Evolutionary conservation across 2,329 filamentous ascomycete species (phyloP).

Genomic region (Exophiala lecanii-corni): DNA sequence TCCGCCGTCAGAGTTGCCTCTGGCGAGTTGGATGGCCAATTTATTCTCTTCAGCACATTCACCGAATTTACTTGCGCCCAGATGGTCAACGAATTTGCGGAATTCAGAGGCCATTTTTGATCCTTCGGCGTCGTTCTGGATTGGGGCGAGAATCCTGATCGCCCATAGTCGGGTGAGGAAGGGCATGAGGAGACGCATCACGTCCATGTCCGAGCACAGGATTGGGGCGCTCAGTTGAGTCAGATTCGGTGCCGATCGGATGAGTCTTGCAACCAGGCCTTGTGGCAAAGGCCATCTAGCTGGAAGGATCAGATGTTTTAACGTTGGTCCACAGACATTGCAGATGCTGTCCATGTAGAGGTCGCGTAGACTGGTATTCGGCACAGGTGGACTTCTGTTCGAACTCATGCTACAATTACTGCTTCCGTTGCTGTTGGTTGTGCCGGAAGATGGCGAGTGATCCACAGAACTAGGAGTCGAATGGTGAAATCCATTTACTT

Average conservation of each 20-base stretch:
- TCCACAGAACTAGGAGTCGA: constrained; percentile 10
- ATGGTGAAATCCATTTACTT: constrained; percentile 1
- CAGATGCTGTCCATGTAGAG: constrained; percentile 51
- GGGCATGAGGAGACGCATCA: constrained; percentile 22
- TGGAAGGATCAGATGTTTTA: constrained; percentile 54
- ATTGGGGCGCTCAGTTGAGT: constrained; percentile 55
- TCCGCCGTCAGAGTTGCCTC: not conserved
- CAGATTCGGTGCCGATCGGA: constrained; percentile 52
- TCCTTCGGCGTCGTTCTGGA: constrained; percentile 9
- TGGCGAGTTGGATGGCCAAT: not conserved
- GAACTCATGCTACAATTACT: constrained; percentile 1
- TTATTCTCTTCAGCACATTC: constrained; percentile 10
- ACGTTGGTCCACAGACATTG: constrained; percentile 45
- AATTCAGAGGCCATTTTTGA: not conserved
- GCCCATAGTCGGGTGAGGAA: constrained; percentile 30
- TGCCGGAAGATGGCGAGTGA: constrained; percentile 28
- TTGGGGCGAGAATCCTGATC: constrained; percentile 39
- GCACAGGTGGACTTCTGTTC: constrained; percentile 23
- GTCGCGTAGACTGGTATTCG: constrained; percentile 35
- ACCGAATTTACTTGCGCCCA: not conserved
- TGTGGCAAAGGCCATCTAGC: constrained; percentile 52
- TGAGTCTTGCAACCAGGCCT: constrained; percentile 46
- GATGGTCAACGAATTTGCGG: constrained; percentile 3
- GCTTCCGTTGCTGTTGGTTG: constrained; percentile 7
- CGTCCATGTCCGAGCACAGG: constrained; percentile 27